phyloP scores from a whole-genome alignment of 192 early-diverging fungal genomes.

The Blastocladiella britannica region DNA sequence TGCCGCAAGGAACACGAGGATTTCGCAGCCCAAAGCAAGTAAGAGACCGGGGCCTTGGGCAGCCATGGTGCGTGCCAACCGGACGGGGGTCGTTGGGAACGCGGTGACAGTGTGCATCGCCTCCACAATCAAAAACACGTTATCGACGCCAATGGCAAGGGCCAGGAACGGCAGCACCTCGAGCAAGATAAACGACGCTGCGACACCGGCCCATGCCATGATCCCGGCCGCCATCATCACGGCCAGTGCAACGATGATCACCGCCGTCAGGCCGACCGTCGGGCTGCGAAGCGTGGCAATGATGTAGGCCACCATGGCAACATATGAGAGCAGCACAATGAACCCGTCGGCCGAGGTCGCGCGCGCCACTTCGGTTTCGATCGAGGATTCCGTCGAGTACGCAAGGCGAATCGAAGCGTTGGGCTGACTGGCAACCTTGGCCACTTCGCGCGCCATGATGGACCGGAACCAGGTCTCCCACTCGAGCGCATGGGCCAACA shows the following conservation, averaged over 20 bases:
- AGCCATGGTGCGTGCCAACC: slow-evolving; percentile 28
- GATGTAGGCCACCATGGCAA: slow-evolving; percentile 38
- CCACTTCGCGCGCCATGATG: slow-evolving; percentile 12
- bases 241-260: slow-evolving; percentile 33
- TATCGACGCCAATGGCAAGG: slow-evolving; percentile 44
- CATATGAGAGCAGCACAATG: slow-evolving; percentile 30
- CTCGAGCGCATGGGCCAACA: no score
- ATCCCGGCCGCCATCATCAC: slow-evolving; percentile 38
- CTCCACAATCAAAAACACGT: slow-evolving; percentile 43
- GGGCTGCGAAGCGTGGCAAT: background rate
- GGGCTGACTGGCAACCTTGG: slow-evolving; percentile 6
- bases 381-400: slow-evolving; percentile 36
- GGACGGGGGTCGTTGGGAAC: background rate
- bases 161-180: slow-evolving; percentile 49
- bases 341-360: slow-evolving; percentile 35
- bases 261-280: background rate
- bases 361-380: slow-evolving; percentile 35
- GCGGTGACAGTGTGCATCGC: slow-evolving; percentile 9
- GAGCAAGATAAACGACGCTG: slow-evolving; percentile 41
- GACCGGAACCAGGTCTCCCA: slow-evolving; percentile 28
- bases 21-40: slow-evolving; percentile 33
- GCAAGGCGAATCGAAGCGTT: slow-evolving; percentile 21
- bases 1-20: slow-evolving; percentile 38
- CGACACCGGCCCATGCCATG: slow-evolving; percentile 34
- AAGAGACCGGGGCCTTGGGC: slow-evolving; percentile 40